Conservation (phyloP, 768 basidiomycete species). For the Pleurotus tuber-regium region DNA sequence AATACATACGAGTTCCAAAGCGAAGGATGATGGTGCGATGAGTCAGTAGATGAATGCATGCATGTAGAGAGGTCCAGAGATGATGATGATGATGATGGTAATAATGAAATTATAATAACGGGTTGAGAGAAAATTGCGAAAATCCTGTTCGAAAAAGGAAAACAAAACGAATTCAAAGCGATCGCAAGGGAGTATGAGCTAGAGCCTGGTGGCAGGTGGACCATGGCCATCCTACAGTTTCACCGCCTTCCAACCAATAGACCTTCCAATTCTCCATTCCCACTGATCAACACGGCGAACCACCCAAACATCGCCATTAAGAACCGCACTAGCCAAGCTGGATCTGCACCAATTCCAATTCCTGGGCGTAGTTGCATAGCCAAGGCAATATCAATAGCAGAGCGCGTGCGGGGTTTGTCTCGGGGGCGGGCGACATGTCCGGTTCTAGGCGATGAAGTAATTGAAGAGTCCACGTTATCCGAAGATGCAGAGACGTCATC, state of each 20-base stretch:
- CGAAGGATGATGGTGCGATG: neutral
- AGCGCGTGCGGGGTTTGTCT: conserved; percentile 25
- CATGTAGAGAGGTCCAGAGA: conserved; percentile 8
- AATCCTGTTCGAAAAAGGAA: neutral
- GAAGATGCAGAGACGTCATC: conserved; percentile 12
- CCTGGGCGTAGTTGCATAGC: conserved; percentile 79
- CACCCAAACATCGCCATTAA: conserved; percentile 80
- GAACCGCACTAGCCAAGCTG: conserved; percentile 78
- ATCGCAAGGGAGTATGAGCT: no score
- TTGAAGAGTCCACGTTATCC: conserved; percentile 7
- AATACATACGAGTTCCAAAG: conserved; percentile 9
- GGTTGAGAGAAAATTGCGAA: neutral
- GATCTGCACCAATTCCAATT: conserved; percentile 65
- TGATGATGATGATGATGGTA: conserved; percentile 1
- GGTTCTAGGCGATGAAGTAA: conserved; percentile 7
- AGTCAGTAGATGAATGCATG: neutral
- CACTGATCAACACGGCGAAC: conserved; percentile 59
- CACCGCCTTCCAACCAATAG: conserved; percentile 7
- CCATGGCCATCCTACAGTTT: neutral
- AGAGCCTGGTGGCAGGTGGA: no score
- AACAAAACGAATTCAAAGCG: neutral
- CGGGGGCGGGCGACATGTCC: neutral
- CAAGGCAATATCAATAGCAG: conserved; percentile 64
- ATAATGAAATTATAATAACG: conserved; percentile 3
- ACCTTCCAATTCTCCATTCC: conserved; percentile 22